Conservation (phyloP, 2,329 filamentous ascomycete species). For the Penicillium sp. region DNA sequence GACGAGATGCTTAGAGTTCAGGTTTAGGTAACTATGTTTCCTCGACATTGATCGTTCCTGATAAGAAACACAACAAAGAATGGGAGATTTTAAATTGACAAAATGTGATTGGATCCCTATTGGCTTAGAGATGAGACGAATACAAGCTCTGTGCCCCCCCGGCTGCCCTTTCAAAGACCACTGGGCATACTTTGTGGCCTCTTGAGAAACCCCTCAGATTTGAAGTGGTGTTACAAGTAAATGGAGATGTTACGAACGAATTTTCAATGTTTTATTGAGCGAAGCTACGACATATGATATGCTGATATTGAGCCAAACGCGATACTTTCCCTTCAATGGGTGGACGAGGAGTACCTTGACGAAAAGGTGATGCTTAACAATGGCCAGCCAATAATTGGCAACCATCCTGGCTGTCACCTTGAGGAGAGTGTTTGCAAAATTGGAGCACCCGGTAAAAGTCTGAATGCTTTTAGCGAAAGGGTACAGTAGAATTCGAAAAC, state of each 20-base stretch:
- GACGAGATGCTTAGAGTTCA: too few relatives aligned
- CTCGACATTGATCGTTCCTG: too few relatives aligned
- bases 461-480: conserved; percentile 14
- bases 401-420: conserved; percentile 30
- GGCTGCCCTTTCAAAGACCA: conserved; percentile 44
- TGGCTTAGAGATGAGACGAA: too few relatives aligned
- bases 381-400: conserved; percentile 22
- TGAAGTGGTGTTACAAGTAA: conserved; percentile 39
- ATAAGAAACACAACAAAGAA: too few relatives aligned
- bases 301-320: conserved; percentile 20
- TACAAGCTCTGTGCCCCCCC: too few relatives aligned
- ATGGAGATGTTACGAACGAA: conserved; percentile 36
- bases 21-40: too few relatives aligned
- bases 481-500: too few relatives aligned
- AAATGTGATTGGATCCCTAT: too few relatives aligned
- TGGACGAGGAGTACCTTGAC: conserved; percentile 27
- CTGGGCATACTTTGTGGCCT: conserved; percentile 40
- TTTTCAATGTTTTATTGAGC: conserved; percentile 38
- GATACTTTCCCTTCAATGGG: conserved; percentile 37
- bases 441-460: conserved; percentile 13
- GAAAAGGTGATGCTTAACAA: conserved; percentile 33
- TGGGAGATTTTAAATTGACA: too few relatives aligned
- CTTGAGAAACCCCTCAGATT: conserved; percentile 16
- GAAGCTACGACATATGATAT: conserved; percentile 26
- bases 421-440: conserved; percentile 27